Base-by-base conservation (phyloP, 176 grass and related monocot genomes). In the Oryza meyeriana region DNA sequence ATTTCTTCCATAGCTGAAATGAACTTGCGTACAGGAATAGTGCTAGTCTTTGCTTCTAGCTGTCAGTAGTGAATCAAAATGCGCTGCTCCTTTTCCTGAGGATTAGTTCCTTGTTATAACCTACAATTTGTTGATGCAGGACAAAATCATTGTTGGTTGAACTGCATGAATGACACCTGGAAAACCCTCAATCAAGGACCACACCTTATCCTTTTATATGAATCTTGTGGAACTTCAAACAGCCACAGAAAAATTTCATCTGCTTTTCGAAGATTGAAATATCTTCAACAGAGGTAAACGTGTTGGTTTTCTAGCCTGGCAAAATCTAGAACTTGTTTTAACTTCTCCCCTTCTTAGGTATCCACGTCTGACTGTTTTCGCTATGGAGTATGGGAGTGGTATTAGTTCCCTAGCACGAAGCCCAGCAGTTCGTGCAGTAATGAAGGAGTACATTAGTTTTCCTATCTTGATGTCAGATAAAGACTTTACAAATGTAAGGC, bases 241-340 rank as follows among this genome's bases (percentile, higher is more conserved):
- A 71, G 64, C 13, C 68, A 61, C 1, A 4, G 0, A 28, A 82
- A 88, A 66, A 22, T 58, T 71, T 79, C 75, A 79, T 47, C 48
- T 39, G 71, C 82, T 69, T 86, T 92, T 71, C 74, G 35, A 79
- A 86, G 80, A 48, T 68, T 92, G 44, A 92, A 92, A 61, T 83
- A 89, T 82, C 41, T 88, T 88, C 90, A 89, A 77, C 90, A 76
- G 70, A 92, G 90, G 90, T 92, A 83, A 22, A 72, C 67, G 42
- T 77, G 42, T 61, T 10, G 33, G 35, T 11, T 59, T 83, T 85
- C 66, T 66, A 70, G 24, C 45, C 42, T 69, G 10, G 4, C 55
- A 28, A 47, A 84, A 45, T 71, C 4, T 82, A 36, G 13, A 72
- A 39, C 17, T 66, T 71, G 8, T 40, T 80, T 57, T 92, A 42